phyloP scores from a whole-genome alignment of 306 rosid genomes.

The Comarum palustre region DNA sequence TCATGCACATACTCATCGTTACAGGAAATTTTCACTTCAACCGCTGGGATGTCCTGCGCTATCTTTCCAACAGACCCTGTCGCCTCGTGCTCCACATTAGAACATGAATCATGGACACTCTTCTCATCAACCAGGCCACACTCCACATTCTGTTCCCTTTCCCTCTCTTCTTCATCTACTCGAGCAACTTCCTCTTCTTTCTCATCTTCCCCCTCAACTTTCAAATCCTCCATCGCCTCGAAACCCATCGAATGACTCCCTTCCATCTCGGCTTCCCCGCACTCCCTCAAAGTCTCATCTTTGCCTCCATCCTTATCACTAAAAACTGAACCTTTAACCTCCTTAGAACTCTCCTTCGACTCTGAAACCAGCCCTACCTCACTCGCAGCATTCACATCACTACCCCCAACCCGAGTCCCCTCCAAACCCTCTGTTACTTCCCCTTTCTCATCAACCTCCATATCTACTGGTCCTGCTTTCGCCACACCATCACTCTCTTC shows the following conservation, averaged over 20 bases:
- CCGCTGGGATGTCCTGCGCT: conserved; percentile 12
- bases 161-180: conserved; percentile 12
- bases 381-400: conserved; percentile 11
- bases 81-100: conserved; percentile 2
- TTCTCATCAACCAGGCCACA: conserved; percentile 2
- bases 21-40: conserved; percentile 16
- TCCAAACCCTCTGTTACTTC: conserved; percentile 9
- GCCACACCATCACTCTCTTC: conserved; percentile 18
- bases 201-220: conserved; percentile 17
- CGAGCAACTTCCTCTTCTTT: conserved; percentile 12
- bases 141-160: conserved; percentile 11
- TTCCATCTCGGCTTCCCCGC: conserved; percentile 1
- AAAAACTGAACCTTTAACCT: not conserved
- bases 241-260: conserved; percentile 10
- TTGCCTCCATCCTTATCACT: not conserved
- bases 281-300: conserved; percentile 12
- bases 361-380: conserved; percentile 25
- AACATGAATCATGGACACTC: conserved; percentile 23
- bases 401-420: conserved; percentile 14
- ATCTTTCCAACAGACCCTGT: conserved; percentile 20
- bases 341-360: conserved; percentile 19
- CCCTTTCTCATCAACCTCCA: conserved; percentile 18
- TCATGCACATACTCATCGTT: conserved; percentile 17
- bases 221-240: conserved; percentile 13
- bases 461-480: conserved; percentile 23